Evolutionary conservation across 257 asterid species (phyloP), one percentile per base, ranked within the genome.

Genomic region (Haberlea rhodopensis): DNA sequence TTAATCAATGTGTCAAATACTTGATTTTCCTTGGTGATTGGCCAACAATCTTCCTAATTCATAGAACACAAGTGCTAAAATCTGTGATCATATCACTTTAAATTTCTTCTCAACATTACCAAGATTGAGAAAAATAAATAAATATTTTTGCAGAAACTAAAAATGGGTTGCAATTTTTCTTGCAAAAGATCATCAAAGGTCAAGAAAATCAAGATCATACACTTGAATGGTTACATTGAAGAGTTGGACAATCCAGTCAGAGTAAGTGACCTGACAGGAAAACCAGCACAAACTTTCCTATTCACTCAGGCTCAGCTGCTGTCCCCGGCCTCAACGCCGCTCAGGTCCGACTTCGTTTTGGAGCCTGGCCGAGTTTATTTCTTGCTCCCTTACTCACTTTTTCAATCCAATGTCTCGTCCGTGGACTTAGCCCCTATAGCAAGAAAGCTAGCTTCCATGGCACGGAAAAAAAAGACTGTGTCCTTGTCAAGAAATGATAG

Each of bases 371-470:
- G 71, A 18, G 48, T 76, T 19, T 84, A 80, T 64, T 84, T 87
- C 78, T 25, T 82, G 69, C 80, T 87, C 1, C 91, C 95, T 4
- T 49, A 55, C 24, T 73, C 89, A 0, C 76, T 79, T 3, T 78
- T 87, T 15, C 73, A 72, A 4, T 75, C 89, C 27, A 62, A 64
- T 63, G 69, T 79, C 23, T 79, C 89, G 20, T 79, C 89, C 0
- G 10, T 52, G 23, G 95, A 87, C 43, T 65, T 87, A 61, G 85
- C 73, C 32, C 82, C 86, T 1, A 22, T 84, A 21, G 80, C 74
- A 1, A 71, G 79, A 32, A 82, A 72, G 74, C 83, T 84, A 26
- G 70, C 67, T 2, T 55, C 73, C 4, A 53, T 74, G 15, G 94
- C 85, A 2, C 78, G 20, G 25, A 76, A 27, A 1, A 43, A 57